Evolutionary conservation across 768 basidiomycete species (phyloP).

Genomic region (Mycena olivaceomarginata): DNA sequence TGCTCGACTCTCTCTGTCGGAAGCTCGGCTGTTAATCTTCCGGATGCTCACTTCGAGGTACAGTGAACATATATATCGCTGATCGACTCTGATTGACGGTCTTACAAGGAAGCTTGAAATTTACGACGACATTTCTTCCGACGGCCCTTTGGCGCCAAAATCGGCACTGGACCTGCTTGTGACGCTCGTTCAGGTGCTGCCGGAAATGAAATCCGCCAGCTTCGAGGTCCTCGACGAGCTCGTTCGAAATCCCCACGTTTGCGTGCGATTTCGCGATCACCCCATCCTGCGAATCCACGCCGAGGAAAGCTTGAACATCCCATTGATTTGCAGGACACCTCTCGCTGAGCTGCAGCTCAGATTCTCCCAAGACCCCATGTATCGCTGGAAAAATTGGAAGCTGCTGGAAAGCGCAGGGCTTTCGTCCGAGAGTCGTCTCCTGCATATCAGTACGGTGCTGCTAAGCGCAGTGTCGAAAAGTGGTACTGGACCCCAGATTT

Average conservation of each 20-base stretch:
- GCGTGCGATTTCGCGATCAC: neutral
- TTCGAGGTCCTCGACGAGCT: neutral
- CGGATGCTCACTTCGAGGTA: constrained; percentile 1
- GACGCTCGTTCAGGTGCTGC: neutral
- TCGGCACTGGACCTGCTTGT: neutral
- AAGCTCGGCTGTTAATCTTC: neutral
- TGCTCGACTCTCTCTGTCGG: neutral
- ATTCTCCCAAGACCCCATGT: neutral
- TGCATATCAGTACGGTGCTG: neutral
- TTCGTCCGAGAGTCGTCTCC: neutral
- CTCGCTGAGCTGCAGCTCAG: constrained; percentile 4
- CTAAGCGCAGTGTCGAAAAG: neutral
- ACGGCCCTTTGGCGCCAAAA: neutral
- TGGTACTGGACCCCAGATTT: constrained; percentile 16
- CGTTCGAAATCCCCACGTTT: neutral
- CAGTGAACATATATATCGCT: neutral
- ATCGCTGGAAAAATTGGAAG: constrained; percentile 23
- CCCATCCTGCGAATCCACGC: constrained; percentile 10
- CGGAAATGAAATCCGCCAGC: constrained; percentile 9
- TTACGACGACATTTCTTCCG: too few relatives aligned
- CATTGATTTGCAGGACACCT: neutral
- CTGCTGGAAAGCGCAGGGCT: neutral
- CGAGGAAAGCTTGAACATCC: constrained; percentile 2
- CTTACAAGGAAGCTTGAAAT: neutral
- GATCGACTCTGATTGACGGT: neutral